Base-by-base conservation (phyloP, 2,329 filamentous ascomycete species). In the Sarocladium oryzae region DNA sequence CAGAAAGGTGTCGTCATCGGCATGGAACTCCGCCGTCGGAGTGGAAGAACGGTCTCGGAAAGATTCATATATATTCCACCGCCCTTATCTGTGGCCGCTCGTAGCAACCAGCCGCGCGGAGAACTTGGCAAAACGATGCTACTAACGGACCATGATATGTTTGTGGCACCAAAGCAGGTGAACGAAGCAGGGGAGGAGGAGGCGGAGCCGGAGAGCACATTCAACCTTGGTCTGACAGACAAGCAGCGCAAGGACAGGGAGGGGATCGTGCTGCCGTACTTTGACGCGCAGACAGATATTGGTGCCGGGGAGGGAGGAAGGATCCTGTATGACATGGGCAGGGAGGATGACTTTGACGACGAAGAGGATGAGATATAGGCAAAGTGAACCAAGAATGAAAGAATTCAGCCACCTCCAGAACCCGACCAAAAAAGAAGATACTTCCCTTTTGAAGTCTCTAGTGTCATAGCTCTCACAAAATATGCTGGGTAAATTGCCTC, bases 271-370 rank as follows among this genome's bases (percentile, higher is more conserved):
- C 66, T 97, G 66, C 93, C 93, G 15, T 97, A 99, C 66, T 96
- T 95, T 68, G 93, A 99, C 72, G 93, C 93, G 21, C 93, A 99
- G 76, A 88, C 83, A 50, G 86, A 85, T 45, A 78, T 83, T 49
- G 85, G 84, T 1, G 78, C 81, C 1, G 91, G 91, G 0, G 89
- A 95, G 61, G 92, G 93, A 4, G 93, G 93, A 0, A 79, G 92
- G 54, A 99, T 99, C 57, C 64, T 99, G 61, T 99, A 99, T 66
- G 92, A 97, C 60, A 95, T 97, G 88, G 92, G 91, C 1, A 81
- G 84, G 56, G 93, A 97, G 71, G 93, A 99, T 68, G 90, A 97
- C 65, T 97, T 96, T 70, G 91, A 96, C 59, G 91, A 95, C 53
- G 90, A 95, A 63, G 90, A 96, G 62, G 91, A 96, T 69, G 91